These are phyloP conservation scores for Solanum pimpinellifolium DNA, from an alignment of 257 asterid species.

Conservation along the genomic window DNA sequence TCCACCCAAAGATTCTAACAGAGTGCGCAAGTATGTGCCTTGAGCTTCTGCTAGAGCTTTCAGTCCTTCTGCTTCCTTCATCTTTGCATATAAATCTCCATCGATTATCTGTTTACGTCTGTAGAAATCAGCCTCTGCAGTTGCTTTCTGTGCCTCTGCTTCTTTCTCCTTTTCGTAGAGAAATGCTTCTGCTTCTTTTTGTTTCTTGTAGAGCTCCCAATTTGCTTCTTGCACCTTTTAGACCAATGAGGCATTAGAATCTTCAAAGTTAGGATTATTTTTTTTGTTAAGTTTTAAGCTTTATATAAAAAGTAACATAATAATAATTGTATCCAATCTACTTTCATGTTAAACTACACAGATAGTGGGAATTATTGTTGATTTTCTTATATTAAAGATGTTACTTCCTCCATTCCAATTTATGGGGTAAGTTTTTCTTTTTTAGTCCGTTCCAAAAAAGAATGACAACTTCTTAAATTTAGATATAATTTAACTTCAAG, in stretches of 20 bases:
- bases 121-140: slow-evolving; percentile 37
- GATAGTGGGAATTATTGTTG: neutral
- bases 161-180: slow-evolving; percentile 46
- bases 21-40: slow-evolving; percentile 31
- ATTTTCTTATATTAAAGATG: neutral
- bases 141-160: slow-evolving; percentile 42
- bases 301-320: neutral
- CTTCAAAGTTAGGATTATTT: neutral
- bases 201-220: slow-evolving; percentile 58
- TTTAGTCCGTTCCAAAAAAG: neutral
- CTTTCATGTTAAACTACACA: neutral
- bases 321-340: neutral
- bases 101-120: slow-evolving; percentile 30
- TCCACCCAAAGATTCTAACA: slow-evolving; percentile 45
- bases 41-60: slow-evolving; percentile 55
- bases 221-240: slow-evolving; percentile 55
- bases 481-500: neutral
- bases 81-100: slow-evolving; percentile 43
- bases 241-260: neutral
- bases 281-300: neutral
- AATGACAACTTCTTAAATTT: neutral
- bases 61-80: slow-evolving; percentile 61
- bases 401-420: neutral
- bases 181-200: slow-evolving; percentile 48
- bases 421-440: neutral